Base-by-base conservation (phyloP, 495 filamentous ascomycete genomes). In the Usnea hakonensis region DNA sequence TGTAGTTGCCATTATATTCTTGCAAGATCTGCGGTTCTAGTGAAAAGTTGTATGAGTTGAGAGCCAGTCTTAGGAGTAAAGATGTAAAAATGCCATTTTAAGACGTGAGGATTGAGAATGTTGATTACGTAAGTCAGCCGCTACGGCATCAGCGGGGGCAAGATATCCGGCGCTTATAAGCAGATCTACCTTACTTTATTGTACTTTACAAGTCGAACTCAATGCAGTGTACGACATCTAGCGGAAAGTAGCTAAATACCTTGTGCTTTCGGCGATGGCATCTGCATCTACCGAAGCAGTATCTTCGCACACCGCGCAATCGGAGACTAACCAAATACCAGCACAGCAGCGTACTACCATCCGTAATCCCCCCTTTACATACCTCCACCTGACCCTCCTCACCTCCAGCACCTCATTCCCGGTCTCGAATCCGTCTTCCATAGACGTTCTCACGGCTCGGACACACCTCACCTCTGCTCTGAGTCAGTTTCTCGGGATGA, bases 401-500 rank as follows among this genome's bases (percentile, higher is more conserved):
- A 50, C 74, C 72, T 60, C 75, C 69, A 50, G 62, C 44, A 44
- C 62, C 61, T 60, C 63, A 16, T 23, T 63, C 30, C 62, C 60
- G 35, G 62, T 70, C 19, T 30, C 65, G 3, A 41, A 66, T 36
- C 36, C 23, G 26, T 35, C 65, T 13, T 71, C 80, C 38, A 75
- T 93, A 38, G 92, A 97, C 74, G 77, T 80, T 35, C 79, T 96
- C 38, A 92, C 90, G 53, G 82, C 84, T 37, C 86, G 86, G 41
- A 81, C 87, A 1, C 84, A 90, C 68, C 84, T 94, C 56, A 86
- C 83, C 26, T 73, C 87, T 35, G 87, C 91, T 0, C 76, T 96
- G 1, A 81, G 79, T 11, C 88, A 91, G 68, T 96, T 89, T 74
- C 83, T 96, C 23, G 93, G 93, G 11, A 68, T 87, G 36, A 83